phyloP scores from a whole-genome alignment of 805 yeast genomes.

The Pichia californica region DNA sequence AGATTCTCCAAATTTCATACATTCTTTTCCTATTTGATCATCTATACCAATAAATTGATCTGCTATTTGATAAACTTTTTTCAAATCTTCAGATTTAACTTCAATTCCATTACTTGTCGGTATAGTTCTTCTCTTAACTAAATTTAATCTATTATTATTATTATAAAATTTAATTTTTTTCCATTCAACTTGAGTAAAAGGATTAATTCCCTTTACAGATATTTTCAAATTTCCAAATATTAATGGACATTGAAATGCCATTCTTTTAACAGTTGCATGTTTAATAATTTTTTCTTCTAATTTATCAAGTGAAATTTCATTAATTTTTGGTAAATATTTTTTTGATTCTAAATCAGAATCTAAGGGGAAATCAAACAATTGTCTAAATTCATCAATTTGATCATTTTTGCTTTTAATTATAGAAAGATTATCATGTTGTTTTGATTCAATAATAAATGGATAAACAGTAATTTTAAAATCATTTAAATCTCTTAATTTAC shows the following conservation, averaged over 20 bases:
- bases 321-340: constrained; percentile 29
- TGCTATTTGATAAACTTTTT: constrained; percentile 41
- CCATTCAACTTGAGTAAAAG: constrained; percentile 32
- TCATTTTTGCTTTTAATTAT: too few species aligned
- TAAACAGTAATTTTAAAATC: constrained; percentile 45
- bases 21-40: constrained; percentile 4
- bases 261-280: constrained; percentile 55
- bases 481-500: constrained; percentile 53
- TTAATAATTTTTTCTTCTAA: constrained; percentile 46
- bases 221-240: constrained; percentile 48
- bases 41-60: constrained; percentile 31
- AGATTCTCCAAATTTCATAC: constrained; percentile 23
- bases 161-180: constrained; percentile 39
- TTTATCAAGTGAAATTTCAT: constrained; percentile 35
- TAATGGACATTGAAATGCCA: constrained; percentile 56
- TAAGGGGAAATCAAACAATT: constrained; percentile 8
- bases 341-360: neutral
- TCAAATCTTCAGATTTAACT: constrained; percentile 22
- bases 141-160: constrained; percentile 42
- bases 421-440: too few species aligned
- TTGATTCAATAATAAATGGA: constrained; percentile 59
- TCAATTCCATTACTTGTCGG: constrained; percentile 40
- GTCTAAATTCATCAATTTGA: constrained; percentile 5
- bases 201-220: constrained; percentile 65
- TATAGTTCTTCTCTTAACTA: constrained; percentile 44